Base-by-base conservation (phyloP, 2,329 filamentous ascomycete genomes). In the Blastomyces parvus region DNA sequence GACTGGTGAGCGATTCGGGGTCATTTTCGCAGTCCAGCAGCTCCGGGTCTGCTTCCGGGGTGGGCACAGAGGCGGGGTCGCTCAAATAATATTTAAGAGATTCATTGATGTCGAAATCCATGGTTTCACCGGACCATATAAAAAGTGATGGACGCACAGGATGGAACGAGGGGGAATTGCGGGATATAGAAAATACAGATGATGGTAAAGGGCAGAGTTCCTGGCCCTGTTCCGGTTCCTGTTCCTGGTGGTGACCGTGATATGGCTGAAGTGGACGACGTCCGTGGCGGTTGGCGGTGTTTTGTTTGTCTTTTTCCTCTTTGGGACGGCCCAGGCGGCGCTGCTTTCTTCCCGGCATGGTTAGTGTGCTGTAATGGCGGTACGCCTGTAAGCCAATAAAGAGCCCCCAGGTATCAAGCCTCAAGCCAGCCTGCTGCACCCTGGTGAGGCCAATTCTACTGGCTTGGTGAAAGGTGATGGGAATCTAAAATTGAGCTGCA, bases 11-110 rank as follows among this genome's bases (percentile, higher is more conserved):
- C 60, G 87, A 83, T 72, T 97, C 91, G 60, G 91, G 89, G 70
- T 97, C 91, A 75, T 89, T 89, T 80, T 97, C 94, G 83, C 90
- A 95, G 74, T 97, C 93, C 70, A 91, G 83, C 25, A 99, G 85
- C 64, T 88, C 85, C 55, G 86, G 78, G 69, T 94, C 89, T 63
- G 92, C 94, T 75, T 97, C 93, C 53, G 89, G 87, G 2, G 92
- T 97, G 8, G 88, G 82, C 63, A 97, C 89, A 48, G 86, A 84
- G 56, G 86, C 82, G 9, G 94, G 93, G 75, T 97, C 93, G 78
- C 91, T 95, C 84, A 97, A 90, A 79, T 97, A 99, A 75, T 90
- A 85, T 82, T 96, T 97, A 76, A 97, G 88, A 68, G 91, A 91
- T 80, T 96, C 89, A 76, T 97, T 96, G 77, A 99, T 90, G 76